Evolutionary conservation across 1,139 yeast species (phyloP).

Genomic region (Pichia sp.): DNA sequence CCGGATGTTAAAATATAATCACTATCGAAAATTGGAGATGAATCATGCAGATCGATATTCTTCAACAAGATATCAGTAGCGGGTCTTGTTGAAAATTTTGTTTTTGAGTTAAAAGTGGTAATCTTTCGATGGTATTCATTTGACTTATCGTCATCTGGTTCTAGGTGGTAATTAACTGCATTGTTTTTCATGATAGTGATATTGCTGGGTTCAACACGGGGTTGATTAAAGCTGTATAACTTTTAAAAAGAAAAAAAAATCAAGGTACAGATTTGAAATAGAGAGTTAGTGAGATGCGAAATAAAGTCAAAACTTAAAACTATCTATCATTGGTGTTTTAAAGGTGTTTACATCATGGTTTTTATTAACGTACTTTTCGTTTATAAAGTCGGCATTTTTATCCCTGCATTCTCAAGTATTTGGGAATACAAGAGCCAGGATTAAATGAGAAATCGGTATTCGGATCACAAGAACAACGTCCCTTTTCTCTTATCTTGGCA

Average conservation of each 20-base stretch:
- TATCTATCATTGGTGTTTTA: too few relatives aligned
- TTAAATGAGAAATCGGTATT: constrained; percentile 12
- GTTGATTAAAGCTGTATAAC: too few relatives aligned
- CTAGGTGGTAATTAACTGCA: not conserved
- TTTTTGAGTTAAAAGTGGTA: not conserved
- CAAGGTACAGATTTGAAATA: not conserved
- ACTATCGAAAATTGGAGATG: not conserved
- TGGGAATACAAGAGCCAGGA: constrained; percentile 10
- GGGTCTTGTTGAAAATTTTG: not conserved
- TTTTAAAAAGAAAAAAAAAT: not conserved
- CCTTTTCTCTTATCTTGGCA: constrained; percentile 12
- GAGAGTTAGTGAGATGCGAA: too few relatives aligned
- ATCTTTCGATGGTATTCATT: not conserved
- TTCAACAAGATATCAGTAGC: not conserved
- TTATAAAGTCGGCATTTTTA: too few relatives aligned
- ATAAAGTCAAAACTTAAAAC: too few relatives aligned
- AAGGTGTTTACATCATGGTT: not conserved
- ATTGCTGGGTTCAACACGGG: too few relatives aligned
- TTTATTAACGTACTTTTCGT: too few relatives aligned
- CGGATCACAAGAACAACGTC: constrained; percentile 21
- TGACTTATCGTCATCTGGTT: not conserved
- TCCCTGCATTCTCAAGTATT: constrained; percentile 10
- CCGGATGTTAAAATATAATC: not conserved
- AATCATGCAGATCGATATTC: not conserved
- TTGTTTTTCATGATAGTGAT: not conserved